phyloP scores from a whole-genome alignment of 192 early-diverging fungal species.

The Umbelopsis sp. region DNA sequence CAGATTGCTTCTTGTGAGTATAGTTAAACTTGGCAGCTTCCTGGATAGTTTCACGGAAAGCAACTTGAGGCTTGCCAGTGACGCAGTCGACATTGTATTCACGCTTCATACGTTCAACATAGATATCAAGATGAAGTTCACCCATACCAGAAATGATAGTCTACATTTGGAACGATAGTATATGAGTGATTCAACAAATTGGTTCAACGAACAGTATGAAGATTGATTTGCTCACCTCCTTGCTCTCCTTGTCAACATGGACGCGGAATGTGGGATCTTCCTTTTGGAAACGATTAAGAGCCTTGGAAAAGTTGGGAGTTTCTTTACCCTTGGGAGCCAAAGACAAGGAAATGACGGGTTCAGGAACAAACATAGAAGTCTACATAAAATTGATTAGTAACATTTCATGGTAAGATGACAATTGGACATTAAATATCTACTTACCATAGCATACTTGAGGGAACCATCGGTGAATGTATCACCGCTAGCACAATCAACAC shows the following conservation, averaged over 20 bases:
- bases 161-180: conserved; percentile 3
- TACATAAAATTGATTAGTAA: conserved; percentile 9
- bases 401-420: background rate
- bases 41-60: conserved; percentile 94
- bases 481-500: conserved; percentile 94
- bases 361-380: conserved; percentile 97
- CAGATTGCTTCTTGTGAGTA: conserved; percentile 99
- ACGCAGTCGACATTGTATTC: conserved; percentile 96
- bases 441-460: conserved; percentile 77
- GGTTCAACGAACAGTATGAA: background rate
- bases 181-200: background rate
- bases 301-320: conserved; percentile 64
- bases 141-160: conserved; percentile 91
- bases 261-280: conserved; percentile 89
- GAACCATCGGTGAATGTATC: conserved; percentile 96
- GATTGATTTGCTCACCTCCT: conserved; percentile 42
- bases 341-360: conserved; percentile 95
- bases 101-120: conserved; percentile 98
- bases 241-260: conserved; percentile 75
- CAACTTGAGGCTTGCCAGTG: conserved; percentile 97
- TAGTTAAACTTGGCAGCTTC: conserved; percentile 81
- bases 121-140: conserved; percentile 87
- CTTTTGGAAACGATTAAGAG: conserved; percentile 79
- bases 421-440: conserved; percentile 2
- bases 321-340: conserved; percentile 92